These are phyloP conservation scores for Leccinum truebloodii DNA, from an alignment of 768 basidiomycete species.

Conservation along the genomic window DNA sequence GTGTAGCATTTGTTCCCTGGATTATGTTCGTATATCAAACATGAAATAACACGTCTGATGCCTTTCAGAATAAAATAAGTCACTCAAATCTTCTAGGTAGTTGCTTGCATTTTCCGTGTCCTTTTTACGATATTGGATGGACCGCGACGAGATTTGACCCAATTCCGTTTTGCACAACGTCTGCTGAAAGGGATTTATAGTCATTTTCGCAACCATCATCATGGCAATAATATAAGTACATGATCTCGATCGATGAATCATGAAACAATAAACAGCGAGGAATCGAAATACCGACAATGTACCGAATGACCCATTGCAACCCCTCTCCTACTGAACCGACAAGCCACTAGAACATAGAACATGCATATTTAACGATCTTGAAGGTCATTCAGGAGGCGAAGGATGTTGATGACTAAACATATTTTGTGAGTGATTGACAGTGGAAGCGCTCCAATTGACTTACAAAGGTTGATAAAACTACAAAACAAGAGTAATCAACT, in stretches of 20 bases:
- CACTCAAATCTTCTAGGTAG: too few relatives aligned
- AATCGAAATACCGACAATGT: background rate
- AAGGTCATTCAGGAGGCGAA: constrained; percentile 71
- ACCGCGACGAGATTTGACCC: background rate
- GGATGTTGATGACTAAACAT: constrained; percentile 72
- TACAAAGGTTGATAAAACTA: constrained; percentile 87
- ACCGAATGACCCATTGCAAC: background rate
- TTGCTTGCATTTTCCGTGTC: background rate
- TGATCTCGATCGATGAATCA: constrained; percentile 4
- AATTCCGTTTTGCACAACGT: background rate
- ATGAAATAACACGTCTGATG: too few relatives aligned
- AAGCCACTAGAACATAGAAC: background rate
- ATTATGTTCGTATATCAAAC: too few relatives aligned
- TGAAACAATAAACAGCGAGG: constrained; percentile 6
- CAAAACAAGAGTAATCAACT: constrained; percentile 19
- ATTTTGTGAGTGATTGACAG: constrained; percentile 4
- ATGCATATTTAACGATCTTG: constrained; percentile 40
- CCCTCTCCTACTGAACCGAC: background rate
- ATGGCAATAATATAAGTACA: constrained; percentile 23
- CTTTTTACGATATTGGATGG: background rate
- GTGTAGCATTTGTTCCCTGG: too few relatives aligned
- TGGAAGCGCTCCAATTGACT: constrained; percentile 31
- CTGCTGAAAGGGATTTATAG: background rate
- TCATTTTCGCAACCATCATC: constrained; percentile 2
- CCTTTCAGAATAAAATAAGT: too few relatives aligned